These are phyloP conservation scores for Pichia ethanolica DNA, from an alignment of 805 yeast species.

Conservation along the genomic window DNA sequence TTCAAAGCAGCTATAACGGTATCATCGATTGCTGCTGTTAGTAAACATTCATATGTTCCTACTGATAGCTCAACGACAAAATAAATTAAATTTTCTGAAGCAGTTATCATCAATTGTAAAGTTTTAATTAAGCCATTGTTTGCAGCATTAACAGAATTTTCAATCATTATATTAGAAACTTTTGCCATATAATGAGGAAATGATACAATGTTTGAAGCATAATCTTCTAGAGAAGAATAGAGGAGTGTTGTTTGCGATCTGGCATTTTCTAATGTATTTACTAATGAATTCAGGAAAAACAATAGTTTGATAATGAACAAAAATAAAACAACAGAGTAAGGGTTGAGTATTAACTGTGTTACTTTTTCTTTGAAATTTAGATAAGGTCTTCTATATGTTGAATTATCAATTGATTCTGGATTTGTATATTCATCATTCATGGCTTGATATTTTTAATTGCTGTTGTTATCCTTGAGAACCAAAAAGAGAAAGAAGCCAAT, in stretches of 20 bases:
- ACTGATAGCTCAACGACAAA: slow-evolving; percentile 66
- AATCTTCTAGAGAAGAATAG: slow-evolving; percentile 42
- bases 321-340: slow-evolving; percentile 47
- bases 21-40: slow-evolving; percentile 67
- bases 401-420: slow-evolving; percentile 4
- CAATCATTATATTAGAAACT: slow-evolving; percentile 46
- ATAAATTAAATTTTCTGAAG: slow-evolving; percentile 49
- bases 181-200: slow-evolving; percentile 52
- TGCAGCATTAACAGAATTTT: slow-evolving; percentile 39
- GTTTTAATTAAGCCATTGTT: slow-evolving; percentile 39
- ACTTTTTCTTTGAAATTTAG: slow-evolving; percentile 45
- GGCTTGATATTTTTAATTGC: not conserved
- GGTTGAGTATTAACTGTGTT: slow-evolving; percentile 62
- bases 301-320: slow-evolving; percentile 54
- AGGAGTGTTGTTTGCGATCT: slow-evolving; percentile 31
- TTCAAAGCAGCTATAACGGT: slow-evolving; percentile 66
- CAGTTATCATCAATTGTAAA: slow-evolving; percentile 43
- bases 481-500: no score
- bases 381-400: slow-evolving; percentile 29
- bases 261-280: slow-evolving; percentile 34
- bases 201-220: slow-evolving; percentile 28
- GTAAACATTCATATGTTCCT: slow-evolving; percentile 83
- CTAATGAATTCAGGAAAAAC: slow-evolving; percentile 46
- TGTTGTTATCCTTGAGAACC: no score
- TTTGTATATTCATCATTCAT: slow-evolving; percentile 4